Base-by-base conservation (phyloP, 257 asterid genomes). In the Dorcoceras hygrometricum region DNA sequence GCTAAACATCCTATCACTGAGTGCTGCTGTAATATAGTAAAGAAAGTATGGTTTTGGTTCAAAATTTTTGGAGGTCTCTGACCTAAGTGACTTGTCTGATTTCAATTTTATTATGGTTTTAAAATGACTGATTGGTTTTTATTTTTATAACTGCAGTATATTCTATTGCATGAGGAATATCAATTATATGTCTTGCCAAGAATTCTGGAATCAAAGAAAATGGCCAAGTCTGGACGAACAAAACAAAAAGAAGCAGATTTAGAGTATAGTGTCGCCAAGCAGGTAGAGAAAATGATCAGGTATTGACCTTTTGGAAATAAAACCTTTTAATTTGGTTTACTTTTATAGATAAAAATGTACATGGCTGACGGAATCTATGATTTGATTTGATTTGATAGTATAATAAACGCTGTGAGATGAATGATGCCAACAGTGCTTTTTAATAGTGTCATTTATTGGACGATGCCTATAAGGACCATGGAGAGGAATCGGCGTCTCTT, bases 201-300 rank as follows among this genome's bases (percentile, higher is more conserved):
- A 46, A 83, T 90, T 75, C 72, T 94, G 85, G 97, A 94, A 75
- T 94, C 99, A 29, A 94, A 94, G 83, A 90, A 78, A 89, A 85
- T 94, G 89, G 99, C 99, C 19, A 94, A 94, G 80, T 90, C 96
- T 68, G 99, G 99, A 65, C 82, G 96, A 58, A 78, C 96, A 28
- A 94, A 85, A 79, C 99, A 94, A 74, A 94, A 90, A 75, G 99
- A 94, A 84, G 97, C 99, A 69, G 97, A 94, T 81, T 79, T 94
- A 73, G 99, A 94, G 84, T 94, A 94, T 75, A 94, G 96, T 73
- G 87, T 94, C 72, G 99, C 99, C 24, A 94, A 94, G 95, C 99
- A 94, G 92, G 99, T 94, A 67, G 99, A 94, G 88, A 90, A 87
- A 88, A 94, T 94, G 99, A 83, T 94, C 82, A 94, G 97, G 99